Base-by-base conservation (phyloP, 305 asterid genomes). In the Fraxinus latifolia region DNA sequence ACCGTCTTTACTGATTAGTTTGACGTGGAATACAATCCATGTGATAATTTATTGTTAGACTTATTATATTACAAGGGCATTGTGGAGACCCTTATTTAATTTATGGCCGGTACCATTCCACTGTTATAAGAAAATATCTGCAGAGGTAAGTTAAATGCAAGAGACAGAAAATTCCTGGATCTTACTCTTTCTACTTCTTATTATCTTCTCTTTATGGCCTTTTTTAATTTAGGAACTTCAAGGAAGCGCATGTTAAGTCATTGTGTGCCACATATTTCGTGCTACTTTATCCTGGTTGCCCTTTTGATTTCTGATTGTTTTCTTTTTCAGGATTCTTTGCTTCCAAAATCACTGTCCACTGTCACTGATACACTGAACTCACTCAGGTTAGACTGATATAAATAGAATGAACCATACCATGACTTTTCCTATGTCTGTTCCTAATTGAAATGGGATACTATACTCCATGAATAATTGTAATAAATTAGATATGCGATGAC, bases 311-410 rank as follows among this genome's bases (percentile, higher is more conserved):
- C 73, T 82, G 77, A n/a, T 65, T 82, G 79, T 74, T 83, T 83
- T 68, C 65, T 32, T 80, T 29, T 71, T 29, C 87, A 90, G 93
- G 93, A 81, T 53, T 81, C 79, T 71, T 83, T 79, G 78, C 86
- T 85, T 53, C 84, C 77, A 78, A 78, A 76, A 80, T 83, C 85
- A 37, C 86, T 50, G 74, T 88, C 87, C 53, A 83, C 82, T 50
- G 73, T 81, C 77, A 81, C 12, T 6, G 85, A 86, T 34, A 37
- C 73, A 78, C 84, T 87, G 58, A 76, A 74, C 75, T 85, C 83
- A n/a, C 82, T 85, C 85, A 90, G 94, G 94, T 90, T 84, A 77
- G 89, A 82, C 79, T 32, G 82, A 58, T 83, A 39, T 81, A 65
- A 78, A 71, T 32, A 83, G 25, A 87, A 72, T 74, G 36, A 76